These are phyloP conservation scores for Tolypocladium album DNA, from an alignment of 2,329 filamentous ascomycete species.

Conservation along the genomic window DNA sequence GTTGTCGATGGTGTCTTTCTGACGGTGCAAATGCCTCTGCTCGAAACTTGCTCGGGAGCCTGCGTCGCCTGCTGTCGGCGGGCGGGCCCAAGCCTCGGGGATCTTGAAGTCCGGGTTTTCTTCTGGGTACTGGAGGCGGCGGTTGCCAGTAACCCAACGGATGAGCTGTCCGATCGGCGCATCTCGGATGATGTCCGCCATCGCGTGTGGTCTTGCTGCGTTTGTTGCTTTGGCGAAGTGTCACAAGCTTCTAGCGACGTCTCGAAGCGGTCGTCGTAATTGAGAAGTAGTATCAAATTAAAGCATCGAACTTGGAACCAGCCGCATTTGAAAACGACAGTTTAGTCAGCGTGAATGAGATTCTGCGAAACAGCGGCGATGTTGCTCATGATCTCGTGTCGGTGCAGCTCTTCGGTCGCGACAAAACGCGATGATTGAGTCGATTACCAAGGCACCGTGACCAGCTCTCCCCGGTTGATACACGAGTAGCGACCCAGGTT, in stretches of 20 bases:
- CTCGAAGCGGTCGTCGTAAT: background rate
- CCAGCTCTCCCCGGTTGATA: background rate
- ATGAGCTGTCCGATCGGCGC: slow-evolving; percentile 48
- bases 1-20: background rate
- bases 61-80: background rate
- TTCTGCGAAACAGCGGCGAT: background rate
- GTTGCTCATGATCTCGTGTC: background rate
- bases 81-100: slow-evolving; percentile 25
- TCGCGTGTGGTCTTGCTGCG: background rate
- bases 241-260: background rate
- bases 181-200: slow-evolving; percentile 35
- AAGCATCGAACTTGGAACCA: background rate
- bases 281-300: background rate
- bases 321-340: background rate
- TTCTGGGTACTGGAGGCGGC: slow-evolving; percentile 47
- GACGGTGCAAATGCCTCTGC: background rate
- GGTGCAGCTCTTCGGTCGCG: background rate
- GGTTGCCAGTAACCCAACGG: slow-evolving; percentile 41
- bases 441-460: background rate
- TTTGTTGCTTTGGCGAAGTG: too few species aligned
- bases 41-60: background rate
- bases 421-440: background rate
- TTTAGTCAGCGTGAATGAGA: background rate
- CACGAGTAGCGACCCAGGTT: background rate
- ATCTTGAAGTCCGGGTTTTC: slow-evolving; percentile 43